A percentile compares a stretch with the other conserved stretches of the same genome.
phyloP scores from a whole-genome alignment of 768 basidiomycete genomes.

The Tremella fuciformis region DNA sequence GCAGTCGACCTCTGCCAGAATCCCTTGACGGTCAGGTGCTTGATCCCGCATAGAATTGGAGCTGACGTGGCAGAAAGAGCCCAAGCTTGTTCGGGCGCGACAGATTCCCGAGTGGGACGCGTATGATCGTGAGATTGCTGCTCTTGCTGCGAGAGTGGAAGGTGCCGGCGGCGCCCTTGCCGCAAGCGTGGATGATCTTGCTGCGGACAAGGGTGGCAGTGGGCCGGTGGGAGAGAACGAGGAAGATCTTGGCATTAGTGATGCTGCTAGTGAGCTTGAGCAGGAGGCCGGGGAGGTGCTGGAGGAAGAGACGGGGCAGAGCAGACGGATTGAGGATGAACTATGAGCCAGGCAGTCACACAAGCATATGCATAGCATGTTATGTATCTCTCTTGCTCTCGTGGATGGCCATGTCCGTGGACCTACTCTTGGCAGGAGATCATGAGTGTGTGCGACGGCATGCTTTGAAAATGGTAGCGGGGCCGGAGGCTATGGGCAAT shows the following conservation, averaged over 20 bases:
- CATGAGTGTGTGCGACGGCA: too few species aligned
- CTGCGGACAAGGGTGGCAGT: conserved; percentile 14
- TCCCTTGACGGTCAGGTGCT: conserved; percentile 74
- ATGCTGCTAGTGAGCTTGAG: not conserved
- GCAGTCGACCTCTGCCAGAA: conserved; percentile 94
- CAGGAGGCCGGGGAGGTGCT: conserved; percentile 5
- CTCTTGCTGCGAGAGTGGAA: conserved; percentile 62
- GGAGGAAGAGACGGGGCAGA: not conserved
- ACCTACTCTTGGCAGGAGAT: too few species aligned
- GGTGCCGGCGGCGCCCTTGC: conserved; percentile 28
- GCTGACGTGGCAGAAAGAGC: conserved; percentile 73
- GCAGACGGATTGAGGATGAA: not conserved
- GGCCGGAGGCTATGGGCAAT: too few species aligned
- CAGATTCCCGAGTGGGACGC: conserved; percentile 97
- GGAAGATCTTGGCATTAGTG: not conserved
- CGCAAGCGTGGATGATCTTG: conserved; percentile 41
- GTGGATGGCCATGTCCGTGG: too few species aligned
- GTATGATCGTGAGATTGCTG: conserved; percentile 86
- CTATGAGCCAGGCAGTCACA: not conserved
- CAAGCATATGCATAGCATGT: not conserved
- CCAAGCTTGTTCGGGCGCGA: conserved; percentile 85
- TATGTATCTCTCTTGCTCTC: too few species aligned
- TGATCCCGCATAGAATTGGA: not conserved
- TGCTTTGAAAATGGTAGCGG: too few species aligned
- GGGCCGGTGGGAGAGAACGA: not conserved